Evolutionary conservation across 2,329 filamentous ascomycete genomes (phyloP).

Genomic region (Arthrobotrys conoides): DNA sequence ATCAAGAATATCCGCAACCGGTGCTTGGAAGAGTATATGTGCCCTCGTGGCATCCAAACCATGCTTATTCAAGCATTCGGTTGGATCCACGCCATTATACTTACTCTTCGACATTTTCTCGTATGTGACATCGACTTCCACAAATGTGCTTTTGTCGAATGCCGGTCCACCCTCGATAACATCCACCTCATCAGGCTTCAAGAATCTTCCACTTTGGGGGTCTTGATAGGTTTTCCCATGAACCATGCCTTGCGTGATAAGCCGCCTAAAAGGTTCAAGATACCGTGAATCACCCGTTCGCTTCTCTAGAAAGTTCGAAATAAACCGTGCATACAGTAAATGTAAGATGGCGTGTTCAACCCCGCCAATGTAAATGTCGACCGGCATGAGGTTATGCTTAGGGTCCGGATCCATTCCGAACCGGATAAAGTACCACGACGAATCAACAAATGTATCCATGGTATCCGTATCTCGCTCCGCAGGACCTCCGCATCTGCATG

Average conservation of each 20-base stretch:
- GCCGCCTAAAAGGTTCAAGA: constrained; percentile 82
- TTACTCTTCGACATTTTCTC: constrained; percentile 98
- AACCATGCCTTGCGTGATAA: constrained; percentile 93
- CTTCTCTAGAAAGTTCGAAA: constrained; percentile 84
- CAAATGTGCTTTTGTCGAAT: constrained; percentile 75
- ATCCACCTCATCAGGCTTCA: constrained; percentile 82
- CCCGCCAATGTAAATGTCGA: constrained; percentile 90
- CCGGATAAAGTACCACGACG: constrained; percentile 91
- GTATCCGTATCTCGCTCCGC: constrained; percentile 90
- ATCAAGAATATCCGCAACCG: constrained; percentile 84
- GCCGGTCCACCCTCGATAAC: constrained; percentile 69
- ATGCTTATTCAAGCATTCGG: constrained; percentile 78
- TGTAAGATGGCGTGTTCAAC: constrained; percentile 93
- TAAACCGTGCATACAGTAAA: constrained; percentile 88
- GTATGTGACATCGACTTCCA: constrained; percentile 71
- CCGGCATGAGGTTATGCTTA: constrained; percentile 73
- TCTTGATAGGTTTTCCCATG: constrained; percentile 87
- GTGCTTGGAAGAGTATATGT: constrained; percentile 90
- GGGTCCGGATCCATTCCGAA: constrained; percentile 80
- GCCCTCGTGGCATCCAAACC: constrained; percentile 87
- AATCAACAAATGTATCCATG: constrained; percentile 97
- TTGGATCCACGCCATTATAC: constrained; percentile 89
- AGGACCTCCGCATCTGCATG: constrained; percentile 72
- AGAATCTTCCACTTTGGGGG: constrained; percentile 80
- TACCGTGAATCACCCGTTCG: constrained; percentile 66